These are phyloP conservation scores for Calonectria naviculata DNA, from an alignment of 2,329 filamentous ascomycete genomes.

Conservation along the genomic window DNA sequence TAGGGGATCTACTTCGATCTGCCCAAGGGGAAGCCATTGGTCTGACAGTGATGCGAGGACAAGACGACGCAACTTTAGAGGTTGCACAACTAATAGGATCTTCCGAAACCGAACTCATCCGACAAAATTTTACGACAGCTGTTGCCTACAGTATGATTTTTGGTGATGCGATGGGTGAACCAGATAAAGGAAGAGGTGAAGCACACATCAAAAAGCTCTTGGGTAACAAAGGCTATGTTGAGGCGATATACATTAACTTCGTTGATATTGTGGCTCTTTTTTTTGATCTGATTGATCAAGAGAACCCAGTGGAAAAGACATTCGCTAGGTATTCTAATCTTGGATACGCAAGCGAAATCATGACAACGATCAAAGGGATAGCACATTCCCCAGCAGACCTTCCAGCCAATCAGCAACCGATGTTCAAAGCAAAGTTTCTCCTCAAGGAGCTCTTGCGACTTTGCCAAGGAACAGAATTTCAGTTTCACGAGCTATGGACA, in stretches of 20 bases:
- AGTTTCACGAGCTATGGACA: slow-evolving; percentile 77
- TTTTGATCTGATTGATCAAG: slow-evolving; percentile 81
- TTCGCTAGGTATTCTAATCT: slow-evolving; percentile 71
- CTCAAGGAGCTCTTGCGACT: slow-evolving; percentile 80
- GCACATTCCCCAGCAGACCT: slow-evolving; percentile 74
- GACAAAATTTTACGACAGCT: slow-evolving; percentile 78
- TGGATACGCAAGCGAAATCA: slow-evolving; percentile 68
- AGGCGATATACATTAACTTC: slow-evolving; percentile 76
- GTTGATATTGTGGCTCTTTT: slow-evolving; percentile 81
- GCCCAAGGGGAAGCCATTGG: slow-evolving; percentile 83
- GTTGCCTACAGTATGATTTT: slow-evolving; percentile 87
- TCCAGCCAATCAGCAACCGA: slow-evolving; percentile 86
- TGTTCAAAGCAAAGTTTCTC: slow-evolving; percentile 83
- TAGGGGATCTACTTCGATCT: slow-evolving; percentile 76
- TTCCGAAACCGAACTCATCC: slow-evolving; percentile 68
- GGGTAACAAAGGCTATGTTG: slow-evolving; percentile 72
- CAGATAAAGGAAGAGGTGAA: slow-evolving; percentile 67
- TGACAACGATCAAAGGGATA: slow-evolving; percentile 76
- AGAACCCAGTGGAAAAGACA: slow-evolving; percentile 76
- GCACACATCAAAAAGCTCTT: slow-evolving; percentile 75
- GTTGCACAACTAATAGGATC: slow-evolving; percentile 69
- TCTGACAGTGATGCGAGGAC: slow-evolving; percentile 84
- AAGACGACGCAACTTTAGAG: slow-evolving; percentile 70
- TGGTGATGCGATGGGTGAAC: slow-evolving; percentile 41
- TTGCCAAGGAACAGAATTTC: slow-evolving; percentile 77